Conservation (phyloP, 805 yeast species). For the Myxozyma vanderwaltii region DNA sequence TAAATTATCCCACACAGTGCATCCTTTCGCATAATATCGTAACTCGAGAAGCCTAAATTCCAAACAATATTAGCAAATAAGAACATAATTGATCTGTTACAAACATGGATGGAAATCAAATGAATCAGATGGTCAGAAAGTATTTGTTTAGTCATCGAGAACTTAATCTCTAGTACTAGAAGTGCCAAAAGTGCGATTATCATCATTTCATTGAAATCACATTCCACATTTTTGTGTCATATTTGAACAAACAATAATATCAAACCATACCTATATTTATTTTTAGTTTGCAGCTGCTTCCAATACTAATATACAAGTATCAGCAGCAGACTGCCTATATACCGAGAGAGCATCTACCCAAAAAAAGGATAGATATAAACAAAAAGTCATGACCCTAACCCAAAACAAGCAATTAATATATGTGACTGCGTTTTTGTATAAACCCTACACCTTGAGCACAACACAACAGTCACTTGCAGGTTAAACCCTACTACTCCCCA, state of each 20-base stretch:
- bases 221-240: neutral
- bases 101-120: slow-evolving; percentile 26
- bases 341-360: too few relatives aligned
- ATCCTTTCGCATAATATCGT: too few relatives aligned
- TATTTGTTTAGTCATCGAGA: slow-evolving; percentile 30
- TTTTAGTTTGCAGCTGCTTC: too few relatives aligned
- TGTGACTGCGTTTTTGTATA: slow-evolving; percentile 1
- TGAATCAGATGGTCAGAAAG: slow-evolving; percentile 17
- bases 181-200: slow-evolving; percentile 34
- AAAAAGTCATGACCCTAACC: slow-evolving; percentile 1
- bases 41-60: neutral
- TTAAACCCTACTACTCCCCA: slow-evolving; percentile 1
- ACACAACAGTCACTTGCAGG: slow-evolving; percentile 2
- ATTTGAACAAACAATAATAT: neutral
- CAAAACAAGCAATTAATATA: neutral
- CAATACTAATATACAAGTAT: too few relatives aligned
- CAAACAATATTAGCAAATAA: neutral
- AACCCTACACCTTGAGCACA: neutral
- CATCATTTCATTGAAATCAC: neutral
- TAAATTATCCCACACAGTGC: too few relatives aligned
- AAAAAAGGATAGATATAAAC: neutral
- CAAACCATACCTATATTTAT: neutral
- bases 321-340: too few relatives aligned
- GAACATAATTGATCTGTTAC: neutral
- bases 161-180: slow-evolving; percentile 35